Conservation (phyloP, 352 stramenopile species). For the Globisporangium heterothallicum region DNA sequence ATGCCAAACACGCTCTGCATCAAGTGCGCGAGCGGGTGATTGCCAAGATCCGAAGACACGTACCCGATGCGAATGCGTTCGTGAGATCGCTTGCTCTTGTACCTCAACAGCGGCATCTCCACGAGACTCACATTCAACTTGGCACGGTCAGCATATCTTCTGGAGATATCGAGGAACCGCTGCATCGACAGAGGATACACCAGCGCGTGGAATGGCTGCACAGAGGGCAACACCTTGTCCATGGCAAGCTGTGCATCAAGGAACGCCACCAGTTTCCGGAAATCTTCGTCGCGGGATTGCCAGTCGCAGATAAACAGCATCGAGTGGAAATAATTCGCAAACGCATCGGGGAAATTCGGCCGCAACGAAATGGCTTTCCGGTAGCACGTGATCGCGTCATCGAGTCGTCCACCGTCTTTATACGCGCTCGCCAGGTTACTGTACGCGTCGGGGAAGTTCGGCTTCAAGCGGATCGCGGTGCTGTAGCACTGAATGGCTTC, state of each 20-base stretch:
- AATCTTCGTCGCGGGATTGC: constrained; percentile 72
- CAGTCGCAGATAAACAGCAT: constrained; percentile 93
- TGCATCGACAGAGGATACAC: constrained; percentile 86
- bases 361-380: constrained; percentile 87
- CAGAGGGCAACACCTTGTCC: constrained; percentile 55
- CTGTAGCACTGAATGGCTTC: constrained; percentile 89
- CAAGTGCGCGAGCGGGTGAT: constrained; percentile 89
- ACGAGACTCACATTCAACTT: constrained; percentile 86
- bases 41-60: constrained; percentile 88
- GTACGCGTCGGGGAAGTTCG: constrained; percentile 88
- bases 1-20: constrained; percentile 90
- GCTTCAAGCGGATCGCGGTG: constrained; percentile 88
- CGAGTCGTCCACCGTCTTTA: constrained; percentile 85
- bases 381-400: constrained; percentile 92
- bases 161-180: constrained; percentile 70
- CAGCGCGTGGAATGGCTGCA: constrained; percentile 92
- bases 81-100: constrained; percentile 54
- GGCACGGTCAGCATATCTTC: constrained; percentile 73
- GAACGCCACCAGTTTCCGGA: constrained; percentile 40
- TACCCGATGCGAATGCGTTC: constrained; percentile 85
- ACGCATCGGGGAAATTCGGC: constrained; percentile 89
- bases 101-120: constrained; percentile 67
- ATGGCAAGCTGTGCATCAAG: constrained; percentile 18
- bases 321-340: constrained; percentile 91
- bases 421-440: constrained; percentile 91